A percentile compares a stretch with the other conserved stretches of the same genome.
phyloP scores from a whole-genome alignment of 2,329 filamentous ascomycete species.

The Aspergillus nomiae region DNA sequence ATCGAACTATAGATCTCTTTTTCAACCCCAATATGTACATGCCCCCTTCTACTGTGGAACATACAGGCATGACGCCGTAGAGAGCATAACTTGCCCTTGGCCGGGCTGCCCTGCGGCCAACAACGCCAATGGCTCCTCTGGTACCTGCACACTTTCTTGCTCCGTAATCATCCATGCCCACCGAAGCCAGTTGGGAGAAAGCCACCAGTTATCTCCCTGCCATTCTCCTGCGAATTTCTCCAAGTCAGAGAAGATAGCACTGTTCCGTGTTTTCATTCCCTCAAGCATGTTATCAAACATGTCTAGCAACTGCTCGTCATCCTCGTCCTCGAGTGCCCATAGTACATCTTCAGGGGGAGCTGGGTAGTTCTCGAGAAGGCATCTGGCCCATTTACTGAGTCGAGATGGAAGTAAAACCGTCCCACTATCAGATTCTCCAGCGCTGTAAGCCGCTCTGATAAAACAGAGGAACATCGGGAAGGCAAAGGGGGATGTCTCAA shows the following conservation, averaged over 20 bases:
- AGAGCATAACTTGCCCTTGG: constrained; percentile 25
- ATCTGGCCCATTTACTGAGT: constrained; percentile 38
- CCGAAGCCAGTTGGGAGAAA: constrained; percentile 41
- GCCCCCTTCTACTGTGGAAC: constrained; percentile 28
- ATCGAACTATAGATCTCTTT: background rate
- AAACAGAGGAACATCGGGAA: constrained; percentile 39
- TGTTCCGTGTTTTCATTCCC: constrained; percentile 15
- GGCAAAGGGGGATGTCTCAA: constrained; percentile 27
- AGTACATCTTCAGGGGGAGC: constrained; percentile 33
- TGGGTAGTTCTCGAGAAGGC: constrained; percentile 37
- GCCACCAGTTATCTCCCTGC: constrained; percentile 35
- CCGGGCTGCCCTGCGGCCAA: constrained; percentile 20
- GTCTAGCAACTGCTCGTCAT: constrained; percentile 25
- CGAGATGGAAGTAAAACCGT: constrained; percentile 32
- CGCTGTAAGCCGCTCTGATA: constrained; percentile 28
- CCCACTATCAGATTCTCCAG: constrained; percentile 10
- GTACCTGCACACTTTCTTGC: constrained; percentile 40
- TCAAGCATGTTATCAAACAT: constrained; percentile 28
- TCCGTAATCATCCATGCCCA: constrained; percentile 48
- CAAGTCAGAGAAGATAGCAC: constrained; percentile 17
- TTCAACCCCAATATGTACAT: background rate
- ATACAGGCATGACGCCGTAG: constrained; percentile 39
- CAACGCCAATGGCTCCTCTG: constrained; percentile 37
- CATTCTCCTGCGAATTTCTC: constrained; percentile 22
- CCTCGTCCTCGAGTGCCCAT: constrained; percentile 33